These are phyloP conservation scores for Heliamphora pulchella DNA, from an alignment of 179 eudicot genomes.

Conservation along the genomic window DNA sequence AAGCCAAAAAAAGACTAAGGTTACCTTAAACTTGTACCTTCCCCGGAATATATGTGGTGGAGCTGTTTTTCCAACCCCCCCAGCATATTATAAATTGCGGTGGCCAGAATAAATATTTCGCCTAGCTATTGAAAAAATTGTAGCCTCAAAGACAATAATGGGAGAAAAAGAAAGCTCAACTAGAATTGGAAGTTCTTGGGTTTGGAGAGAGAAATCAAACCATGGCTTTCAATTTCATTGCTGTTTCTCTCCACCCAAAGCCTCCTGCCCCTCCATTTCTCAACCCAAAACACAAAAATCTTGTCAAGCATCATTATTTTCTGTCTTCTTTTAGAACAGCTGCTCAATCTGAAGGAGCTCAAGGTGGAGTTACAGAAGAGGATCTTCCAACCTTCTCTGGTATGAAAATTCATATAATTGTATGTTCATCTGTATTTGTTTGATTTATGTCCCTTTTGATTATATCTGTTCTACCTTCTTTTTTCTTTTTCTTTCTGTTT, in stretches of 20 bases:
- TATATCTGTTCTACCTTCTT: neutral
- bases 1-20: no score
- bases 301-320: conserved; percentile 11
- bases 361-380: conserved; percentile 28
- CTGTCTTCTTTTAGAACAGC: conserved; percentile 20
- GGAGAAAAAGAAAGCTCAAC: neutral
- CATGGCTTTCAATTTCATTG: conserved; percentile 34
- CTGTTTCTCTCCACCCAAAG: conserved; percentile 23
- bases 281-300: conserved; percentile 21
- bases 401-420: neutral
- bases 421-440: neutral
- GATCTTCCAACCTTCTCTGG: conserved; percentile 26
- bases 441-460: neutral
- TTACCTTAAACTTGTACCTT: neutral
- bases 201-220: neutral
- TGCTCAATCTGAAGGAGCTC: conserved; percentile 32
- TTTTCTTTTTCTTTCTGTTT: no score
- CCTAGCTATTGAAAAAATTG: neutral
- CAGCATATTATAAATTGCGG: neutral
- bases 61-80: neutral
- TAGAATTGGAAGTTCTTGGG: neutral
- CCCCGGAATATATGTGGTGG: neutral
- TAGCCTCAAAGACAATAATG: neutral
- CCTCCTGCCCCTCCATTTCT: conserved; percentile 14
- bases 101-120: no score